phyloP scores from a whole-genome alignment of 2,329 filamentous ascomycete species.

The Chalaropsis ovoidea region DNA sequence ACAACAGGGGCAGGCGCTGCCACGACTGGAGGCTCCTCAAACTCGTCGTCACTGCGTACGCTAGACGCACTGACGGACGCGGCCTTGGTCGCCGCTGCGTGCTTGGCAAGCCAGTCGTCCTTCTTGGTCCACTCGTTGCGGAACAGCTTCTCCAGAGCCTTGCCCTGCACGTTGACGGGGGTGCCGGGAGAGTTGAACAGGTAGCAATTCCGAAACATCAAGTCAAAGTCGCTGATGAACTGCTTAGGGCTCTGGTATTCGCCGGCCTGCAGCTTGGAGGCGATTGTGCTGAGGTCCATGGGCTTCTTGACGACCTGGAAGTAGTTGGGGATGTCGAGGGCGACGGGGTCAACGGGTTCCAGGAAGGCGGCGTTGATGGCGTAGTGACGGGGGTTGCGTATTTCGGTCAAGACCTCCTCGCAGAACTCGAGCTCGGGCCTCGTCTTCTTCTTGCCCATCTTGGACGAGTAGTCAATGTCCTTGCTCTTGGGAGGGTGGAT shows the following conservation, averaged over 20 bases:
- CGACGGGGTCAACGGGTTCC: conserved; percentile 81
- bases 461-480: conserved; percentile 75
- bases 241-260: conserved; percentile 76
- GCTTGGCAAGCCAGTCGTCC: conserved; percentile 65
- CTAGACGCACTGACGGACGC: conserved; percentile 52
- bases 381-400: conserved; percentile 64
- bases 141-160: conserved; percentile 64
- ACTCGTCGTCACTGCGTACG: conserved; percentile 58
- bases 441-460: conserved; percentile 76
- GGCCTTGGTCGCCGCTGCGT: conserved; percentile 47
- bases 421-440: conserved; percentile 85
- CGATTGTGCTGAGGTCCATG: conserved; percentile 85
- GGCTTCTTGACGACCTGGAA: conserved; percentile 91
- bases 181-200: conserved; percentile 75
- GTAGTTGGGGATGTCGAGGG: conserved; percentile 85
- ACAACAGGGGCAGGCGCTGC: conserved; percentile 31
- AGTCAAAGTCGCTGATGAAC: conserved; percentile 69
- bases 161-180: conserved; percentile 60
- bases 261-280: conserved; percentile 62
- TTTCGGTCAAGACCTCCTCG: conserved; percentile 66
- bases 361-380: conserved; percentile 64
- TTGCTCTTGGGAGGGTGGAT: conserved; percentile 86
- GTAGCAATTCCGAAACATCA: conserved; percentile 83
- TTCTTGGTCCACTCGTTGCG: conserved; percentile 67
- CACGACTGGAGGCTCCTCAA: conserved; percentile 52